Evolutionary conservation across 2,329 filamentous ascomycete species (phyloP).

Genomic region (Zymoseptoria crescenta): DNA sequence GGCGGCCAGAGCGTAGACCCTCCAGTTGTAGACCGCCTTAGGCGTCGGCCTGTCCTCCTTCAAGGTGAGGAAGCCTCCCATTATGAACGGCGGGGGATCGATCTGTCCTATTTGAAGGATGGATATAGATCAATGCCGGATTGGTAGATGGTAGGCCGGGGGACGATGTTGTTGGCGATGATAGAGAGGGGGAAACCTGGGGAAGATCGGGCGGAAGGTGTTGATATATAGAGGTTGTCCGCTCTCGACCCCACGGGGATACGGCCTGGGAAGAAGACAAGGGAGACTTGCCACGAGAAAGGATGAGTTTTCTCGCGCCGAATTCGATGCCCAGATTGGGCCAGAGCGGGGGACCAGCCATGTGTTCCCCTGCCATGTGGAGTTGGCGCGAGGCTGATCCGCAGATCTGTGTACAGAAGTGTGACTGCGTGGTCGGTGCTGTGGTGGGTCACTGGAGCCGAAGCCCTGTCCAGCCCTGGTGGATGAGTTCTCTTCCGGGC

Average conservation of each 20-base stretch:
- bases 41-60: conserved; percentile 45
- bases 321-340: background rate
- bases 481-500: background rate
- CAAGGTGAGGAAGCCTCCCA: conserved; percentile 30
- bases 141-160: background rate
- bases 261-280: background rate
- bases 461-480: background rate
- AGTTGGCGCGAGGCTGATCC: background rate
- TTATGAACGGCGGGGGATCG: conserved; percentile 11
- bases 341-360: background rate
- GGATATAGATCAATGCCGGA: background rate
- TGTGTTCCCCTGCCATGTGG: background rate
- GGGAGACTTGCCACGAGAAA: background rate
- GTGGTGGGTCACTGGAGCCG: no score
- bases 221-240: background rate
- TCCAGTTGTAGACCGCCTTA: conserved; percentile 53
- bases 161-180: background rate
- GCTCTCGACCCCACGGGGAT: background rate
- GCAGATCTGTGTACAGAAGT: background rate
- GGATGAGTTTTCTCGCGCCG: background rate
- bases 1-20: conserved; percentile 47
- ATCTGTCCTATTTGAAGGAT: background rate
- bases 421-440: no score
- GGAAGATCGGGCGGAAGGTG: background rate
- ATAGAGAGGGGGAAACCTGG: background rate